phyloP scores from a whole-genome alignment of 1,284 basidiomycete species.

The Psilocybe mexicana region DNA sequence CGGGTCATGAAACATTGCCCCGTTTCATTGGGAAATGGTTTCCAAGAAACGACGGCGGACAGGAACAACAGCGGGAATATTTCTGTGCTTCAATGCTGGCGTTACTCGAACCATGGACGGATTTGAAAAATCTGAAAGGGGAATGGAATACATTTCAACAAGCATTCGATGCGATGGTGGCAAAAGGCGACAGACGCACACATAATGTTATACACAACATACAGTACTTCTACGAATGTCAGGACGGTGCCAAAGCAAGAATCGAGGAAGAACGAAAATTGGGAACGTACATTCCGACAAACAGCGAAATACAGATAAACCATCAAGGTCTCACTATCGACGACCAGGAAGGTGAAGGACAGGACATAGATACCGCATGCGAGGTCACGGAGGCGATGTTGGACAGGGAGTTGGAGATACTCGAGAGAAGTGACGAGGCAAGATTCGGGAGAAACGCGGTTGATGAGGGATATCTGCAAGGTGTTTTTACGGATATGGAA shows the following conservation, averaged over 20 bases:
- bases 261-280: neutral
- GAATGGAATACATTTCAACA: conserved; percentile 22
- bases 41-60: conserved; percentile 28
- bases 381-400: conserved; percentile 10
- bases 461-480: neutral
- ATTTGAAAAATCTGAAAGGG: conserved; percentile 30
- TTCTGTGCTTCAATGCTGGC: conserved; percentile 40
- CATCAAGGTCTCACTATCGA: too few species aligned
- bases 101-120: conserved; percentile 42
- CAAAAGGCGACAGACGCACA: neutral
- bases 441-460: neutral
- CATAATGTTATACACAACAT: conserved; percentile 28
- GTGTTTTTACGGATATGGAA: neutral
- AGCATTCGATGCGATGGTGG: conserved; percentile 17
- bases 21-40: conserved; percentile 36
- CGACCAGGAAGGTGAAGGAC: too few species aligned
- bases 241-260: conserved; percentile 1
- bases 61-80: conserved; percentile 18
- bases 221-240: conserved; percentile 38
- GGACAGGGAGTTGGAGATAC: neutral
- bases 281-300: too few species aligned
- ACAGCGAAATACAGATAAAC: too few species aligned
- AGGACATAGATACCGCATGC: too few species aligned
- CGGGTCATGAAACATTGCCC: conserved; percentile 34
- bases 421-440: neutral